Evolutionary conservation across 2,329 filamentous ascomycete species (phyloP).

Genomic region (Phialophora macrospora): DNA sequence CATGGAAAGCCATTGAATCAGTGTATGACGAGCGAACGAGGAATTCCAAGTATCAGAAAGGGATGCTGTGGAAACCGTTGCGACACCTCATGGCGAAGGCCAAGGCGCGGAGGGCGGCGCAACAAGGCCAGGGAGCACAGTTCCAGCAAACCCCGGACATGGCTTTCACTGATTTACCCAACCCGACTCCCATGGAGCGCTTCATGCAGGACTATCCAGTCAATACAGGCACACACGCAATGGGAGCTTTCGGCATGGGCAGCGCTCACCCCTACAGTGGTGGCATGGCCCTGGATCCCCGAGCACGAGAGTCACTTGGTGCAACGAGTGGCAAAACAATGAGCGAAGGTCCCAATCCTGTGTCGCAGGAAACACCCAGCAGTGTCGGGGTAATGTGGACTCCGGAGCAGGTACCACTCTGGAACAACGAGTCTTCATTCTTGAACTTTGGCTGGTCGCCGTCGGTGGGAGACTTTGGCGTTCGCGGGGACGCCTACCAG

Average conservation of each 20-base stretch:
- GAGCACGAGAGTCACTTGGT: not conserved
- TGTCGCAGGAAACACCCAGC: constrained; percentile 12
- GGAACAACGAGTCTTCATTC: constrained; percentile 13
- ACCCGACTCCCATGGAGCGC: constrained; percentile 23
- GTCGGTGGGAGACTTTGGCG: constrained; percentile 27
- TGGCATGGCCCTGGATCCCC: constrained; percentile 12
- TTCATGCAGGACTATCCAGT: constrained; percentile 28
- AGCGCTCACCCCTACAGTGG: constrained; percentile 13
- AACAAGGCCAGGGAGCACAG: constrained; percentile 40
- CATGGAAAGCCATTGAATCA: constrained; percentile 62
- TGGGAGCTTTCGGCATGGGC: constrained; percentile 31
- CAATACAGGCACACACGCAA: constrained; percentile 20
- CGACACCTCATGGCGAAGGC: constrained; percentile 66
- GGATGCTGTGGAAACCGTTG: constrained; percentile 68
- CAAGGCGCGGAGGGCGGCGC: constrained; percentile 57
- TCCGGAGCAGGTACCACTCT: constrained; percentile 15
- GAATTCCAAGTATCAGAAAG: constrained; percentile 51
- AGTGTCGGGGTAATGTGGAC: constrained; percentile 17
- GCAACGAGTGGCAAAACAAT: not conserved
- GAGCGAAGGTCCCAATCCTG: constrained; percentile 1
- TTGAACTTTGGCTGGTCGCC: constrained; percentile 33
- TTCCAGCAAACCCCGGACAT: constrained; percentile 12
- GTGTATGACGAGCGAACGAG: constrained; percentile 48
- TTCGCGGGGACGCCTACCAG: constrained; percentile 24
- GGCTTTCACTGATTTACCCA: constrained; percentile 16